These are phyloP conservation scores for Aspergillus cejpii DNA, from an alignment of 2,329 filamentous ascomycete species.

Conservation along the genomic window DNA sequence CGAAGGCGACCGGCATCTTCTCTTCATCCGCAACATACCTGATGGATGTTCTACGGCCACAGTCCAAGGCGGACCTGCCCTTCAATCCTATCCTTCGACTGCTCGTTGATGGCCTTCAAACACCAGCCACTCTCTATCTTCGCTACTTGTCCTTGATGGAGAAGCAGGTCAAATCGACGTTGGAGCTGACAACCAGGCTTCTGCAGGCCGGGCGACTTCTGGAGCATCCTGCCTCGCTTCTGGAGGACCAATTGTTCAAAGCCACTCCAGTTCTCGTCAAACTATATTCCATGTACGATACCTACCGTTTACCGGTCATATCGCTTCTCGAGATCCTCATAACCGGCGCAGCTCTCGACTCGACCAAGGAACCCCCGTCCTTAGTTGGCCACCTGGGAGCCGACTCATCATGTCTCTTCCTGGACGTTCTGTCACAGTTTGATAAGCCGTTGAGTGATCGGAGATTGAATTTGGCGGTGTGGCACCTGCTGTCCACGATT, in stretches of 20 bases:
- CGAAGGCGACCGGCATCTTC: conserved; percentile 57
- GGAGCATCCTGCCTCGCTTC: conserved; percentile 55
- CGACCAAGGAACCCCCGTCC: conserved; percentile 73
- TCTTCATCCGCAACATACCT: conserved; percentile 68
- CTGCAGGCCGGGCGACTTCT: conserved; percentile 63
- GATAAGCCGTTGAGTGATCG: conserved; percentile 66
- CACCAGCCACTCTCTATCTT: conserved; percentile 57
- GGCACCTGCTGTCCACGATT: conserved; percentile 79
- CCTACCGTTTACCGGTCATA: conserved; percentile 60
- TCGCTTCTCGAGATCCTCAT: conserved; percentile 67
- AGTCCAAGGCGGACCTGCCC: conserved; percentile 61
- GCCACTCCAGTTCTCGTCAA: conserved; percentile 68
- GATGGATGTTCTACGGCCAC: conserved; percentile 67
- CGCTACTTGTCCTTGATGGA: conserved; percentile 51
- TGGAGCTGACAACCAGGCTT: conserved; percentile 62
- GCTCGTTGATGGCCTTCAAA: conserved; percentile 56
- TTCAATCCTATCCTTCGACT: conserved; percentile 71
- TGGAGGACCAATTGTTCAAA: conserved; percentile 77
- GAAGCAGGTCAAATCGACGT: conserved; percentile 56
- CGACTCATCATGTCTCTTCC: conserved; percentile 74
- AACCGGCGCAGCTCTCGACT: conserved; percentile 56
- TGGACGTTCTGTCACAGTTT: conserved; percentile 68
- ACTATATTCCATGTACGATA: conserved; percentile 63
- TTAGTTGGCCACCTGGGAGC: conserved; percentile 84
- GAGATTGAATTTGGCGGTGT: conserved; percentile 61